Base-by-base conservation (phyloP, 495 filamentous ascomycete species). In the Lindgomyces ingoldianus region DNA sequence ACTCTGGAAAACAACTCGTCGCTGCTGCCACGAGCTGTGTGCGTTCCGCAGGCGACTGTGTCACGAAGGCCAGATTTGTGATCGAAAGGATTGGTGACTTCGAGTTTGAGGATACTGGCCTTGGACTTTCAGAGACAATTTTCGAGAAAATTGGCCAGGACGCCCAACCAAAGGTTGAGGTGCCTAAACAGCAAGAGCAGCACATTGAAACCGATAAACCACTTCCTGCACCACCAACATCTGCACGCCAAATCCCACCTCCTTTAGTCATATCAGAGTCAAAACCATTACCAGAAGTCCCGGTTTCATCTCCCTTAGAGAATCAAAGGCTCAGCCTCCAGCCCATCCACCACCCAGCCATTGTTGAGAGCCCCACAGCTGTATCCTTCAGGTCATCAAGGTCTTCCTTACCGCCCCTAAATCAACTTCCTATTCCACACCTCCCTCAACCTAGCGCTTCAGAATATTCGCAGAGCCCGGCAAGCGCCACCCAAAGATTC, bases 61-160 rank as follows among this genome's bases (percentile, higher is more conserved):
- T 95, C 21, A 86, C 87, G 4, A 92, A 91, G 74, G 87, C 92
- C 24, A 91, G 89, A 68, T 79, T 84, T 75, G 87, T 96, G 39
- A 87, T 99, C 60, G 91, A 96, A 75, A 81, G 88, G 50, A 91
- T 94, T 64, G 95, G 94, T 22, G 94, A 99, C 74, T 96, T 99
- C 70, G 92, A 96, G 72, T 84, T 96, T 57, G 87, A 91, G 39
- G 27, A 59, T 27, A 53, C 45, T n/a, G 74, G 71, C 24, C 61
- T 67, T 8, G 72, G 70, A 25, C 29, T 75, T n/a, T 67, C 70
- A 12, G 68, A 73, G 19, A 60, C 58, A 11, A 70, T 74, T 45
- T 67, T 75, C 47, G 67, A 74, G 46, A 47, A 57, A 4, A 48
- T 69, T 22, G 52, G 36, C 11, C 41, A 58, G 12, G 26, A 9